Evolutionary conservation across 1,284 basidiomycete genomes (phyloP), one percentile per base, ranked within the genome.

Genomic region (Malassezia pachydermatis): DNA sequence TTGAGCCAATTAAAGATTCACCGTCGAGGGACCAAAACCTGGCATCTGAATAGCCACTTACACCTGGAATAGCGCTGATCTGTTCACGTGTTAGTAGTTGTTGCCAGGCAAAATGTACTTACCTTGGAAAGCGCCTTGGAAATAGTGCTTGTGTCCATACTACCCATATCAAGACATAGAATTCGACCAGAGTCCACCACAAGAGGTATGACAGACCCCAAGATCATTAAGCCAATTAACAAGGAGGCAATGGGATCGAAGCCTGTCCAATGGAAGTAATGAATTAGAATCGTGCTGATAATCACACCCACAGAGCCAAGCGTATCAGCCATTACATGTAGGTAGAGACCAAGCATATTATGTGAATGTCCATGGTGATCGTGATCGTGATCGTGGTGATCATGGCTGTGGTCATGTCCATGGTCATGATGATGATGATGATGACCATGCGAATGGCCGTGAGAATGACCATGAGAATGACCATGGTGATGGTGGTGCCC

Each of bases 331-430:
- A 76, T 71, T 29, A 76, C 75, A 55, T 76, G 75, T 53, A 98
- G 75, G 72, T 98, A 98, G 11, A 98, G 89, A n/a, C 94, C 94
- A 39, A 89, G 84, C 94, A 99, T 99, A 72, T 98, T 98, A 73
- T 98, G 88, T 72, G 85, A 88, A 29, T 63, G 63, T 9, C 60
- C 61, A 20, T 73, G 70, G 19, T 65, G 76, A 1, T 69, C 72
- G 58, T 81, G 80, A 55, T 77, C 76, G 58, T 76, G 74, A 5
- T 60, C 60, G n/a, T n/a, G n/a, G n/a, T n/a, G n/a, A n/a, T n/a
- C n/a, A n/a, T n/a, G n/a, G n/a, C n/a, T n/a, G 39, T 72, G 67
- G 0, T 55, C 58, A 54, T 69, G 42, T 7, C 77, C 76, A 58
- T 76, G 74, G 7, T 60, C 60, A 38, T 72, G 67, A 0, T 55